A percentile compares a stretch with the other conserved stretches of the same genome.
These are phyloP conservation scores for Hyaloscypha bicolor DNA, from an alignment of 495 filamentous ascomycete species.

Conservation along the genomic window DNA sequence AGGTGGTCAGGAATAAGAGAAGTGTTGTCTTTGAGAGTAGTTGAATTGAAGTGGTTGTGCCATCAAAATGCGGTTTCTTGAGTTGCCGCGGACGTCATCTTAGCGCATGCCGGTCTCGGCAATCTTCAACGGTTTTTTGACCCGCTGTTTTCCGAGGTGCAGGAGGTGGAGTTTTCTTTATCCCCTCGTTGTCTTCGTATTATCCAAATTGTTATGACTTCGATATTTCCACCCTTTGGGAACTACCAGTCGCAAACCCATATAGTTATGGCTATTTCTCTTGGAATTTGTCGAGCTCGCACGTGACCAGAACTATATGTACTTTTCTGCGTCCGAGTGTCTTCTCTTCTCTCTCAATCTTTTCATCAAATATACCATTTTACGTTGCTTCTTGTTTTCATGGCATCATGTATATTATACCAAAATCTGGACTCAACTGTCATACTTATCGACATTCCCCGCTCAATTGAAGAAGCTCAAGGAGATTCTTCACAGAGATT, in stretches of 20 bases:
- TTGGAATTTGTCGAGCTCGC: not conserved
- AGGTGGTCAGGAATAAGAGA: not conserved
- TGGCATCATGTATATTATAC: slow-evolving; percentile 31
- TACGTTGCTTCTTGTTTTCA: not conserved
- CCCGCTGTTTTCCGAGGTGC: slow-evolving; percentile 7
- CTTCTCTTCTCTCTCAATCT: not conserved
- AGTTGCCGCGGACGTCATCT: slow-evolving; percentile 32
- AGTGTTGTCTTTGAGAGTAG: not conserved
- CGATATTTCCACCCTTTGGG: no score
- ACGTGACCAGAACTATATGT: slow-evolving; percentile 1
- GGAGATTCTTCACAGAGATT: not conserved
- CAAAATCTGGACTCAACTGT: slow-evolving; percentile 16
- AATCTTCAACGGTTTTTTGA: slow-evolving; percentile 1
- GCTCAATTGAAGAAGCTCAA: slow-evolving; percentile 33
- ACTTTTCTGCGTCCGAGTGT: not conserved
- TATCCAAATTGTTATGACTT: not conserved
- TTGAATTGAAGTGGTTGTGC: not conserved
- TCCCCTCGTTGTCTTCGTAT: not conserved
- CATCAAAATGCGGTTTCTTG: not conserved
- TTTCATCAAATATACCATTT: not conserved
- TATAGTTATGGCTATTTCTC: not conserved
- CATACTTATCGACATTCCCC: slow-evolving; percentile 31
- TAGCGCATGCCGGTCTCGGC: slow-evolving; percentile 27
- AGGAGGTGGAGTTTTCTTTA: slow-evolving; percentile 5
- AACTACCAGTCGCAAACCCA: no score